These are phyloP conservation scores for Vaccinium vitisidaea DNA, from an alignment of 148 eudicot species.

Conservation along the genomic window DNA sequence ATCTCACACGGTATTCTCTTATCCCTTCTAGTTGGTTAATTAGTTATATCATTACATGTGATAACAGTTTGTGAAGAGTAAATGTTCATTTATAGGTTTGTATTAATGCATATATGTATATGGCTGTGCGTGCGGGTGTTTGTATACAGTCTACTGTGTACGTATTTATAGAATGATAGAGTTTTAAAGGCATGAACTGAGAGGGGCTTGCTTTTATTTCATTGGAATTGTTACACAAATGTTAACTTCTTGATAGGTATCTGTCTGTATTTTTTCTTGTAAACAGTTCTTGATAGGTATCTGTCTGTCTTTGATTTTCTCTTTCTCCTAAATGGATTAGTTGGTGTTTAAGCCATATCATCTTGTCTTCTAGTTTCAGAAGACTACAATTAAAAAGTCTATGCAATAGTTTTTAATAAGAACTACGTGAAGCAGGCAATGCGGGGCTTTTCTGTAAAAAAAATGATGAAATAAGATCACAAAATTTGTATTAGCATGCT, in stretches of 20 bases:
- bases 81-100: too few relatives aligned
- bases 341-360: neutral
- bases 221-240: neutral
- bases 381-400: neutral
- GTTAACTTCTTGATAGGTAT: neutral
- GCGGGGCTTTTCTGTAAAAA: neutral
- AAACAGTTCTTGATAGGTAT: neutral
- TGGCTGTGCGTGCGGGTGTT: too few relatives aligned
- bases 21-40: neutral
- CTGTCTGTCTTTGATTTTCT: neutral
- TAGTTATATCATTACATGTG: neutral
- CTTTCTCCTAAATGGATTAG: neutral
- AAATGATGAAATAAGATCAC: neutral
- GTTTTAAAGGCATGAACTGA: neutral
- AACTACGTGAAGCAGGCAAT: neutral
- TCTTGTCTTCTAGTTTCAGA: neutral
- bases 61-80: neutral
- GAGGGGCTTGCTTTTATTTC: neutral
- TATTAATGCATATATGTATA: too few relatives aligned
- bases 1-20: constrained; percentile 74
- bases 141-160: too few relatives aligned
- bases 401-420: neutral
- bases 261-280: neutral
- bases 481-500: too few relatives aligned
- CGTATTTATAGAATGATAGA: neutral